Conservation (phyloP, 805 yeast species). For the Saccharomycopsis microspora region DNA sequence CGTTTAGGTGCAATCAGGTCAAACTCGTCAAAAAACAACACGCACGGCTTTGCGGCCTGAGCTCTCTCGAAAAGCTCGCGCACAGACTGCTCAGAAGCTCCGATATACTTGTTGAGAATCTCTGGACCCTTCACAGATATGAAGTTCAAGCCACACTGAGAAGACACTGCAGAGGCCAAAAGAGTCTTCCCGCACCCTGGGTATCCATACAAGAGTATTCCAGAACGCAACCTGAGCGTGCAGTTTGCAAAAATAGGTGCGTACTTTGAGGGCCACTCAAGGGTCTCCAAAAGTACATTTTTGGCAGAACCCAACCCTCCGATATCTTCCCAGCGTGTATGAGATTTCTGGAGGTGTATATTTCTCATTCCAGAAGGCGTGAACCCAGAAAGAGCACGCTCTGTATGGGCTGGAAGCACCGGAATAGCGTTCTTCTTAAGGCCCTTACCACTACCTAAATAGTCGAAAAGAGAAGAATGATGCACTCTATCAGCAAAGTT, state of each 20-base stretch:
- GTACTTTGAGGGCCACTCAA: constrained; percentile 96
- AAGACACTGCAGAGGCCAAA: constrained; percentile 86
- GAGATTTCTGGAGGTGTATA: constrained; percentile 71
- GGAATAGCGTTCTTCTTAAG: not conserved
- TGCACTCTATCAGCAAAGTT: constrained; percentile 59
- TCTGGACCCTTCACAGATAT: constrained; percentile 95
- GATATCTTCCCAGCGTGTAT: constrained; percentile 73
- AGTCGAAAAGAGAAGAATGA: constrained; percentile 30
- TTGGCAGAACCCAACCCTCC: constrained; percentile 83
- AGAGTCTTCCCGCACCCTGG: constrained; percentile 98
- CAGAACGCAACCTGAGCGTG: constrained; percentile 81
- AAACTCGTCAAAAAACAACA: constrained; percentile 88
- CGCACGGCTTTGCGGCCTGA: constrained; percentile 88
- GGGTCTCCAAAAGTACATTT: constrained; percentile 64
- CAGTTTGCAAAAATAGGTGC: constrained; percentile 90
- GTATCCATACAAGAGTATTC: constrained; percentile 83
- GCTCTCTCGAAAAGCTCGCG: constrained; percentile 91
- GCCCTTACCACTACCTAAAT: not conserved
- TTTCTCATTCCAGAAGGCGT: constrained; percentile 79
- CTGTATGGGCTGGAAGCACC: constrained; percentile 26
- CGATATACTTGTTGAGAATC: constrained; percentile 87
- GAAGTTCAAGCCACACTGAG: constrained; percentile 87
- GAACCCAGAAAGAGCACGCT: constrained; percentile 48
- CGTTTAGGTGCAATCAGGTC: constrained; percentile 97
- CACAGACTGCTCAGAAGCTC: constrained; percentile 93